Percentiles rank a stretch among this genome's conserved stretches.
phyloP scores from a whole-genome alignment of 306 rosid species.

The Lupinus albus region DNA sequence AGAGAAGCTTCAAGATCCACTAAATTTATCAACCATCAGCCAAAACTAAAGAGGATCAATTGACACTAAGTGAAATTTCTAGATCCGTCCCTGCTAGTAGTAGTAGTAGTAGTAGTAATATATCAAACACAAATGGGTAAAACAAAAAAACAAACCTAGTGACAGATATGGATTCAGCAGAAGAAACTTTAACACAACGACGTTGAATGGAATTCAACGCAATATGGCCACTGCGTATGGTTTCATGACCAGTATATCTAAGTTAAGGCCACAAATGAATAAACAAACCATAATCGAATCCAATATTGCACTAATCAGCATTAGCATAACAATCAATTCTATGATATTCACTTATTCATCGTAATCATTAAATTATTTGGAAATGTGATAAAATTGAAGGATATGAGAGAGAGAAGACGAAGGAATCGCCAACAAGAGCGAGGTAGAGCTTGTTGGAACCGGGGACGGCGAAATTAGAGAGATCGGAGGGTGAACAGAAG shows the following conservation, averaged over 20 bases:
- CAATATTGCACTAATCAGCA: conserved; percentile 27
- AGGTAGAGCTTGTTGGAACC: conserved; percentile 52
- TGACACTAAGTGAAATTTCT: no score
- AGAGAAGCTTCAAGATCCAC: no score
- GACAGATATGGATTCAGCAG: conserved; percentile 61
- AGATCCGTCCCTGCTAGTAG: no score
- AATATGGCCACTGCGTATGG: conserved; percentile 60
- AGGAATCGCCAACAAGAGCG: conserved; percentile 59
- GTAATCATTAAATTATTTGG: neutral
- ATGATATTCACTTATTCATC: neutral
- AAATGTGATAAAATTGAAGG: conserved; percentile 35
- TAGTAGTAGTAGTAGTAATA: no score
- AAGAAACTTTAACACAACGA: conserved; percentile 75
- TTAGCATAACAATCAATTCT: neutral
- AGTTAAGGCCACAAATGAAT: conserved; percentile 56
- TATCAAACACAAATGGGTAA: no score
- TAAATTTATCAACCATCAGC: no score
- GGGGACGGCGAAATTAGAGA: conserved; percentile 67
- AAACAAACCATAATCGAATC: no score
- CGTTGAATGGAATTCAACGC: conserved; percentile 89
- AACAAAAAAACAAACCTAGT: conserved; percentile 53
- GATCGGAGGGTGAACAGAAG: conserved; percentile 73
- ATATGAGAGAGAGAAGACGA: conserved; percentile 81
- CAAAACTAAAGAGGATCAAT: no score
- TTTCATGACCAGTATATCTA: conserved; percentile 68